phyloP scores from a whole-genome alignment of 2,329 filamentous ascomycete genomes.

The Claviceps arundinis region DNA sequence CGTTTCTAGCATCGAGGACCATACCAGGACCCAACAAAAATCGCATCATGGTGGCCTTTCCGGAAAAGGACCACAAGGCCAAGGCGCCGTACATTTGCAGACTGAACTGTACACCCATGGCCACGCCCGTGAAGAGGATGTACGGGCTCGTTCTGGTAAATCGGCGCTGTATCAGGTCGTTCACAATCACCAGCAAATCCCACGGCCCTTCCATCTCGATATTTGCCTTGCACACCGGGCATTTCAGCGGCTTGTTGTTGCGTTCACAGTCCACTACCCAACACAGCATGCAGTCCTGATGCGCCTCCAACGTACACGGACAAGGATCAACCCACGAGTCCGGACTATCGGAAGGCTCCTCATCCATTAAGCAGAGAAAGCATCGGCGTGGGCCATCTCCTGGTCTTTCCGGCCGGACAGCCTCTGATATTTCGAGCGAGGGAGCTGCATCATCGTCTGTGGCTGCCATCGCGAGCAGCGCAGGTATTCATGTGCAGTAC shows the following conservation, averaged over 20 bases:
- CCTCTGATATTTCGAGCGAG: slow-evolving; percentile 8
- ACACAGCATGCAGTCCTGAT: slow-evolving; percentile 77
- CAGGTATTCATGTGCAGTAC: not conserved
- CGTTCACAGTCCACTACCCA: slow-evolving; percentile 87
- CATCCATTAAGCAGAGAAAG: slow-evolving; percentile 50
- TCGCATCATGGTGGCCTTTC: slow-evolving; percentile 27
- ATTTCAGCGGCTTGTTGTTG: slow-evolving; percentile 53
- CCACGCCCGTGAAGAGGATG: slow-evolving; percentile 49
- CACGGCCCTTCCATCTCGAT: slow-evolving; percentile 65
- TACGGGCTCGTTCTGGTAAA: slow-evolving; percentile 44
- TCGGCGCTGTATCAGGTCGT: slow-evolving; percentile 43
- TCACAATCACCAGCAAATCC: slow-evolving; percentile 56
- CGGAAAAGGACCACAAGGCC: slow-evolving; percentile 39
- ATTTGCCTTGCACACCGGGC: slow-evolving; percentile 77
- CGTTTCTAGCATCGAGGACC: slow-evolving; percentile 14
- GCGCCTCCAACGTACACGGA: slow-evolving; percentile 78
- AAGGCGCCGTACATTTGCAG: slow-evolving; percentile 40
- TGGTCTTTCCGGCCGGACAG: slow-evolving; percentile 8
- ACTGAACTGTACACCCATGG: slow-evolving; percentile 34
- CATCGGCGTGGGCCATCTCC: slow-evolving; percentile 30
- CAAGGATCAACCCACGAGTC: slow-evolving; percentile 74
- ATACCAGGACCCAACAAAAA: slow-evolving; percentile 27
- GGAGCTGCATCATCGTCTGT: slow-evolving; percentile 3
- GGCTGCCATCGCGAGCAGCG: slow-evolving; percentile 1
- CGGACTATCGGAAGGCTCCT: slow-evolving; percentile 34